Base-by-base conservation (phyloP, 1,139 yeast species). In the Pichiaceae sp. region DNA sequence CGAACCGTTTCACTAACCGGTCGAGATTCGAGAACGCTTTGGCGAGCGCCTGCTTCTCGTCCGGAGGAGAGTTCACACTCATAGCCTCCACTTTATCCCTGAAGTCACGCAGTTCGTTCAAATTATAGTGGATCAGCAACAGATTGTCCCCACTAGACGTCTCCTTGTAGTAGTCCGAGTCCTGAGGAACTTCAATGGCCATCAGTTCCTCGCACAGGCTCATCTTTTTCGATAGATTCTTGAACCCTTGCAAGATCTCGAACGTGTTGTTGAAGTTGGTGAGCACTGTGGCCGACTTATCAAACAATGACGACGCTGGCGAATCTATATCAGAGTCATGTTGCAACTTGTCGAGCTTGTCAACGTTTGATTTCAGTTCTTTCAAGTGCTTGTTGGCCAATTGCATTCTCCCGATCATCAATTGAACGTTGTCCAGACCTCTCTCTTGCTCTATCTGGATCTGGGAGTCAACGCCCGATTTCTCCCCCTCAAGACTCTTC, bases 91-190 rank as follows among this genome's bases (percentile, higher is more conserved):
- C 70, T 52, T 78, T 84, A 46, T 91, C 97, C 44, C 71, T 75
- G 46, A 89, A 77, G 54, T 87, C 91, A 36, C 95, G 68, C 12
- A 85, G 72, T 51, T 72, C 74, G 31, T 79, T 79, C 42, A 89
- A 64, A 42, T 72, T 66, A 54, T 68, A 82, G 57, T 91, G 97
- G 16, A 84, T 75, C 25, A 66, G 57, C 36, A 86, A 63, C 28
- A 91, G 57, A 45, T 75, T 70, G 7, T 77, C 73, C 21, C 52
- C 58, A 4, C 40, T 36, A 5, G 56, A 52, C 14, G 42, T 43
- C 27, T 45, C 51, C 0, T 78, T 71, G 33, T 75, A 70, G 19
- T 70, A 70, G 34, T 80, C 66, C 44, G 70, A 70, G 38, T 64
- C 70, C 27, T 66, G 63, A 12, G 73, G 72, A 26, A 72, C 60